Evolutionary conservation across 1,284 basidiomycete species (phyloP), one percentile per base, ranked within the genome.

Genomic region (Cutaneotrichosporon cavernicola): DNA sequence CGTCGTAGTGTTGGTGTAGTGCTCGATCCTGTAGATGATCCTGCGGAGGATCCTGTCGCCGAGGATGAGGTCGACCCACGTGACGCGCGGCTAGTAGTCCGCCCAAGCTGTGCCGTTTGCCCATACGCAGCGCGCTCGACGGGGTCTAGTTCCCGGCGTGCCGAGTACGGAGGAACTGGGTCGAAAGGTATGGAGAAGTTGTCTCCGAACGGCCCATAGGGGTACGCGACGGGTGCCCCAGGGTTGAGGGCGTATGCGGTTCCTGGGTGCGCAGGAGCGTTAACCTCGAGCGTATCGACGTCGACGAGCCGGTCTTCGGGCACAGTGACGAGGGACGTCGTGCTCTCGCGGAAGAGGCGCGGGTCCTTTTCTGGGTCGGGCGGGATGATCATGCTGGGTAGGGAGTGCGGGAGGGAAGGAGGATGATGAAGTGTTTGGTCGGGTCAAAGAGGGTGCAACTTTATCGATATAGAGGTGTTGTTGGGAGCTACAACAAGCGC

Each of bases 281-380:
- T 61, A 49, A 58, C 60, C 13, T 53, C 14, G 51, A 31, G 51
- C 13, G 51, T 9, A 2, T 53, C 51, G 21, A 55, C 26, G 22
- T 60, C 59, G 14, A 57, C 56, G 9, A 64, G 46, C 43, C 61
- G 56, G 47, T 63, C 63, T n/a, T 64, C 59, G 22, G 71, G 52
- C 16, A 63, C 62, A 1, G 50, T 55, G 51, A 61, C 52, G 31
- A 61, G 60, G 18, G 60, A 61, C 38, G 62, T 16, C 18, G 57
- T 52, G 38, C 56, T 59, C 56, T 53, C 63, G 55, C 63, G 53
- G 65, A 77, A 78, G 49, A 76, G 61, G 58, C 73, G 68, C 16
- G 78, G 76, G 60, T 78, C 78, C 68, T 81, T 81, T 65, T 81
- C 80, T 2, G 76, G 69, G 70, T 81, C 80, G 51, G 78, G 78